Percentiles rank a stretch among this genome's conserved stretches.
phyloP scores from a whole-genome alignment of 2,329 filamentous ascomycete genomes.

The Chaetomium strumarium region DNA sequence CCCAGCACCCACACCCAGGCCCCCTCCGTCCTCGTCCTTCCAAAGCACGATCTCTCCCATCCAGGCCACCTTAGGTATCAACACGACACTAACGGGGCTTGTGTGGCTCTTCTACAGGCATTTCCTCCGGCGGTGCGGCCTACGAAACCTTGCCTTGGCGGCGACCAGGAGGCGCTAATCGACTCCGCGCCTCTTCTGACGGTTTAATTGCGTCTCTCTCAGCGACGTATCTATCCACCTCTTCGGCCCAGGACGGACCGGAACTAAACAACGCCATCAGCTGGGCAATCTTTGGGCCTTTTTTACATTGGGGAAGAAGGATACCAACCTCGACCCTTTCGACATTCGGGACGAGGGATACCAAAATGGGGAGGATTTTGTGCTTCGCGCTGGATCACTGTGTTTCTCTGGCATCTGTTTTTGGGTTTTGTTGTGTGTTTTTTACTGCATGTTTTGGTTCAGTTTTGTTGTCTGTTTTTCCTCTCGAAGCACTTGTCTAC shows the following conservation, averaged over 20 bases:
- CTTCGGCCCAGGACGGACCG: no score
- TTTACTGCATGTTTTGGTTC: conserved; percentile 1
- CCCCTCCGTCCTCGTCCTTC: not conserved
- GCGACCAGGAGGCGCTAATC: no score
- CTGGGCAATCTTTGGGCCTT: no score
- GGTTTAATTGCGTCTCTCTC: no score
- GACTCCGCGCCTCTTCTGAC: no score
- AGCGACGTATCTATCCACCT: no score
- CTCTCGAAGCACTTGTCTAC: not conserved
- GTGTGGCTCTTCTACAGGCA: conserved; percentile 5
- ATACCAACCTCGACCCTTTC: not conserved
- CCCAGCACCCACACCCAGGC: not conserved
- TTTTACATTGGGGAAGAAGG: not conserved
- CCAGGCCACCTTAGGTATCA: not conserved
- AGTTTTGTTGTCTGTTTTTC: not conserved
- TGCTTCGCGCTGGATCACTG: conserved; percentile 2
- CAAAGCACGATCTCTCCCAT: not conserved
- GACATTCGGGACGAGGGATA: not conserved
- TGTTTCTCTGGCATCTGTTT: not conserved
- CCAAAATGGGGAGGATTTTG: not conserved
- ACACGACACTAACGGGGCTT: conserved; percentile 11
- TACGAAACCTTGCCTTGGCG: not conserved
- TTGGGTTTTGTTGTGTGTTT: not conserved
- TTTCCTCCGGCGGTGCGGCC: conserved; percentile 5
- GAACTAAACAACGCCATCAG: no score